Evolutionary conservation across 306 rosid genomes (phyloP).

Genomic region (Gastrolobium villosum): DNA sequence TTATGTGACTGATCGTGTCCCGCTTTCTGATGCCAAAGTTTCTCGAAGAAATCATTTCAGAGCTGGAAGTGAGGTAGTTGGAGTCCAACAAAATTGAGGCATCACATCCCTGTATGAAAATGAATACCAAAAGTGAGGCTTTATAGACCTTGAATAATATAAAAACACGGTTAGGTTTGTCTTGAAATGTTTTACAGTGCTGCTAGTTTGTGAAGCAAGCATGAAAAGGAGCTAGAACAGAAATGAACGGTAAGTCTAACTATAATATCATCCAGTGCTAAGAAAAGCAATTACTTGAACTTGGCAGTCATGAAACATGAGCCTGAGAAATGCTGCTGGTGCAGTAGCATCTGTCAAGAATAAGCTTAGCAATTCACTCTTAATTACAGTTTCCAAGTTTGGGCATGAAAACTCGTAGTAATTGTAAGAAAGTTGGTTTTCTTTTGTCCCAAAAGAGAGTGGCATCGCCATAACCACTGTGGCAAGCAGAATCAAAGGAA

Average conservation of each 20-base stretch:
- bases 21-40: constrained; percentile 56
- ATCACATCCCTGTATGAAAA: constrained; percentile 57
- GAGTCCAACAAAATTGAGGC: constrained; percentile 58
- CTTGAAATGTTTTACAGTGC: neutral
- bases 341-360: constrained; percentile 51
- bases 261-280: no score
- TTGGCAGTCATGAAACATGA: constrained; percentile 66
- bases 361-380: constrained; percentile 38
- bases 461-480: constrained; percentile 26
- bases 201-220: neutral
- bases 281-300: constrained; percentile 50
- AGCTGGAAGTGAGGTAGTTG: neutral
- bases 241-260: no score
- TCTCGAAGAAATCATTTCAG: constrained; percentile 53
- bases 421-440: constrained; percentile 50
- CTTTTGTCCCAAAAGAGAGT: constrained; percentile 31
- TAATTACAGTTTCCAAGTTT: constrained; percentile 45
- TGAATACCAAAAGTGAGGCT: constrained; percentile 5
- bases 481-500: constrained; percentile 31
- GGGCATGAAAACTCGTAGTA: constrained; percentile 58
- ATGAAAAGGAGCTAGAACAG: neutral
- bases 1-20: constrained; percentile 49
- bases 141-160: neutral
- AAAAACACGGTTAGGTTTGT: neutral
- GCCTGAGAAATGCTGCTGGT: constrained; percentile 57